A percentile compares a stretch with the other conserved stretches of the same genome.
Conservation (phyloP, 139 green algal genomes). For the Chlorella sp. region DNA sequence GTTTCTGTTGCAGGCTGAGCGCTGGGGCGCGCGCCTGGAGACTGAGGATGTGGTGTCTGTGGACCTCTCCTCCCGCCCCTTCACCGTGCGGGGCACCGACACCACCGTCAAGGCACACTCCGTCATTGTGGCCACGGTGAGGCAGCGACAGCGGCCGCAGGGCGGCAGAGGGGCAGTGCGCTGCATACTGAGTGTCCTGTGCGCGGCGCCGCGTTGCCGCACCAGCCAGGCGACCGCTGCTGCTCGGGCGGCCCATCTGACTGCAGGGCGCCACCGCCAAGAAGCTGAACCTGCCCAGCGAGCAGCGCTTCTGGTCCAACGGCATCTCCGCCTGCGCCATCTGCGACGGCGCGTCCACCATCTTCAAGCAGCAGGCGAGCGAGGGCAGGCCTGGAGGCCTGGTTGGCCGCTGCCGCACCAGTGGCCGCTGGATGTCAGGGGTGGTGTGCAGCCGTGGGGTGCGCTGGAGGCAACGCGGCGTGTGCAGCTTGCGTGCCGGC, state of each 20-base stretch:
- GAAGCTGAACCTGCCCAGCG: conserved; percentile 87
- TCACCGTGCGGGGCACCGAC: conserved; percentile 78
- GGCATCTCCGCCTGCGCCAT: conserved; percentile 98
- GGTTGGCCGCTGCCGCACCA: too few relatives aligned
- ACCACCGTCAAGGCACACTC: conserved; percentile 78
- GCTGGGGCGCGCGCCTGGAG: conserved; percentile 91
- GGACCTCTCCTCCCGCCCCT: conserved; percentile 86
- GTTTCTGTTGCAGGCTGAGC: conserved; percentile 78
- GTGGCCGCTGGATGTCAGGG: too few relatives aligned
- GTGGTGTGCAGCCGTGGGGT: too few relatives aligned
- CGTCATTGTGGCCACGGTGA: conserved; percentile 93
- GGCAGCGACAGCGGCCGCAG: too few relatives aligned
- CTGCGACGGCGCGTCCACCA: conserved; percentile 90
- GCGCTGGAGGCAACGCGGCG: too few relatives aligned
- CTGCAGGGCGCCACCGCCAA: conserved; percentile 87
- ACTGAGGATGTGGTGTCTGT: conserved; percentile 96
- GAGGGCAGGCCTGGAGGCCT: too few relatives aligned
- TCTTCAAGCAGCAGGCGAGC: conserved; percentile 72
- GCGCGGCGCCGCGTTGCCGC: too few relatives aligned
- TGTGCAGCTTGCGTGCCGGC: too few relatives aligned
- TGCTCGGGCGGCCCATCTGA: too few relatives aligned
- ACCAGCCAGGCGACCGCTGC: too few relatives aligned
- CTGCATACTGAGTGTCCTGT: too few relatives aligned
- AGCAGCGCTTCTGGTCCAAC: conserved; percentile 84
- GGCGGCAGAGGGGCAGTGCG: too few relatives aligned